A percentile compares a stretch with the other conserved stretches of the same genome.
phyloP scores from a whole-genome alignment of 1,284 basidiomycete genomes.

The Pascua sp. region DNA sequence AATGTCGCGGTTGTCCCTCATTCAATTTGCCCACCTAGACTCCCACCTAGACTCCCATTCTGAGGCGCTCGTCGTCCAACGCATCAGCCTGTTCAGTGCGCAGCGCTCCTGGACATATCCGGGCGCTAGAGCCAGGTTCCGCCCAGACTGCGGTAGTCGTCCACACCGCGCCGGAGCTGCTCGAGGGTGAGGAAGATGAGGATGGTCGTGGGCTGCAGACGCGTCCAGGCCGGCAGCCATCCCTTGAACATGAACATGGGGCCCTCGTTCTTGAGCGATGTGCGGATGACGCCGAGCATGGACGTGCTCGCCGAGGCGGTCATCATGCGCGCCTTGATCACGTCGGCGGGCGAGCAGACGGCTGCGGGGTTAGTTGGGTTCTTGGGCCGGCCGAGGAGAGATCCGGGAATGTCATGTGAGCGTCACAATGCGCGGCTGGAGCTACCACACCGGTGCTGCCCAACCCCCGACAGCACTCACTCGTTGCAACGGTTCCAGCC shows the following conservation, averaged over 20 bases:
- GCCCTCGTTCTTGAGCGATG: conserved; percentile 73
- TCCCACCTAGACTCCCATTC: too few relatives aligned
- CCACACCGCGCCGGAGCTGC: conserved; percentile 49
- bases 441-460: not conserved
- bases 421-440: too few relatives aligned
- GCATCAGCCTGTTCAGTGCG: too few relatives aligned
- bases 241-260: conserved; percentile 90
- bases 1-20: too few relatives aligned
- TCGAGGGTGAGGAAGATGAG: conserved; percentile 81
- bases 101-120: too few relatives aligned
- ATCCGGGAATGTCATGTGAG: not conserved
- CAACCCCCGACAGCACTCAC: conserved; percentile 13
- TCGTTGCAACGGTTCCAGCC: conserved; percentile 85
- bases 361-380: conserved; percentile 36
- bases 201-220: conserved; percentile 67
- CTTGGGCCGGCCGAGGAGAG: not conserved
- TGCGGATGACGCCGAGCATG: conserved; percentile 65
- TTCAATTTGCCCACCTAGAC: too few relatives aligned
- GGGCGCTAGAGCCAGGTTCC: conserved; percentile 16
- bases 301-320: conserved; percentile 81
- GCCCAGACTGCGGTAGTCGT: conserved; percentile 34
- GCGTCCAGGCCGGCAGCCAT: conserved; percentile 63
- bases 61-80: too few relatives aligned
- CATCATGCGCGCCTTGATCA: conserved; percentile 82
- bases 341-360: conserved; percentile 89